A percentile compares a stretch with the other conserved stretches of the same genome.
phyloP scores from a whole-genome alignment of 1,284 basidiomycete genomes.

The Ceratobasidium sp. region DNA sequence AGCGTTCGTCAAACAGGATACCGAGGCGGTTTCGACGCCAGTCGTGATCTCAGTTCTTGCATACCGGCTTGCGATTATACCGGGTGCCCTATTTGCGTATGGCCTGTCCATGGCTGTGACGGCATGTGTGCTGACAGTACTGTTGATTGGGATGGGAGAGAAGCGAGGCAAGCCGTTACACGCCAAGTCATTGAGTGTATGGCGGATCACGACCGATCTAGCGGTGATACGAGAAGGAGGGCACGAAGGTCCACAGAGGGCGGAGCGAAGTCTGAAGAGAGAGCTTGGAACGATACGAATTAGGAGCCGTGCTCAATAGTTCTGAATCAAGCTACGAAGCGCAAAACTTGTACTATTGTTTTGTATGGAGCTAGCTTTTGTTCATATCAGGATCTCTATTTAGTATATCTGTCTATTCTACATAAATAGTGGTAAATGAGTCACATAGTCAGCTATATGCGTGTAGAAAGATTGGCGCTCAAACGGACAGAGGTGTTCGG shows the following conservation, averaged over 20 bases:
- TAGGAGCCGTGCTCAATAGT: background rate
- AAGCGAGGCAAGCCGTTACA: background rate
- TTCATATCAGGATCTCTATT: too few relatives aligned
- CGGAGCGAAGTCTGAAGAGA: background rate
- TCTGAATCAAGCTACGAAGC: too few relatives aligned
- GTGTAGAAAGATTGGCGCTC: too few relatives aligned
- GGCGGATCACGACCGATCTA: background rate
- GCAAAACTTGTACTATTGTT: too few relatives aligned
- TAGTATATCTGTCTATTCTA: too few relatives aligned
- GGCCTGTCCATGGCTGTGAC: background rate
- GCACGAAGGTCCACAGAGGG: background rate
- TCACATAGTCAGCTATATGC: too few relatives aligned
- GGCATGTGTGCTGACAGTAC: background rate
- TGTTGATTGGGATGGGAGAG: background rate
- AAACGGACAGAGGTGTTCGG: too few relatives aligned
- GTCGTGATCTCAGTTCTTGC: background rate
- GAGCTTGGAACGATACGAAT: background rate
- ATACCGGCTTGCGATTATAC: slow-evolving; percentile 3
- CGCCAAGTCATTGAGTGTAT: background rate
- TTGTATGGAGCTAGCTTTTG: too few relatives aligned
- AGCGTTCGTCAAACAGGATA: slow-evolving; percentile 7
- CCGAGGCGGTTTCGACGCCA: background rate
- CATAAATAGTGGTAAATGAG: too few relatives aligned
- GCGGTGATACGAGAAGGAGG: background rate
- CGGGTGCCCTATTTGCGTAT: background rate